A percentile compares a stretch with the other conserved stretches of the same genome.
These are phyloP conservation scores for Hypoxylon sp. DNA, from an alignment of 2,329 filamentous ascomycete genomes.

Conservation along the genomic window DNA sequence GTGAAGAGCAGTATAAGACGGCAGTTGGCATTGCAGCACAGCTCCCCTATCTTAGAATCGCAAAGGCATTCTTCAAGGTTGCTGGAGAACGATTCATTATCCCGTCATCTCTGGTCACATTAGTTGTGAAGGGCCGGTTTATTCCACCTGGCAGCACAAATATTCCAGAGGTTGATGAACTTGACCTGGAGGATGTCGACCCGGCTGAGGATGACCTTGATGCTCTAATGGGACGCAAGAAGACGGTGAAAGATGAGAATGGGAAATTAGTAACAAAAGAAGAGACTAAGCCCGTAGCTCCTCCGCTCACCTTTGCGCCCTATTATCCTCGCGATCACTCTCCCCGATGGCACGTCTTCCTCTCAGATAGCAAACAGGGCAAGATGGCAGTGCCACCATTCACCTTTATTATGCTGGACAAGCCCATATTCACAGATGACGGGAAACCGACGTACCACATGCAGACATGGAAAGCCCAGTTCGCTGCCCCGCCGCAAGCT, in stretches of 20 bases:
- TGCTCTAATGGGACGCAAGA: slow-evolving; percentile 82
- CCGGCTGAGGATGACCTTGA: slow-evolving; percentile 93
- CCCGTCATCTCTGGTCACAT: slow-evolving; percentile 89
- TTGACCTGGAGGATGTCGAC: slow-evolving; percentile 90
- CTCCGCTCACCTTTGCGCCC: slow-evolving; percentile 89
- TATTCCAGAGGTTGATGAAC: slow-evolving; percentile 79
- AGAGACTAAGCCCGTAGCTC: slow-evolving; percentile 75
- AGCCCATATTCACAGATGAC: slow-evolving; percentile 82
- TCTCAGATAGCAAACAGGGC: slow-evolving; percentile 92
- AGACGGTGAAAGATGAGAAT: slow-evolving; percentile 71
- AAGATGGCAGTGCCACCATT: slow-evolving; percentile 98
- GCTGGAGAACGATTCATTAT: slow-evolving; percentile 93
- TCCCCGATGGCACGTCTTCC: slow-evolving; percentile 93
- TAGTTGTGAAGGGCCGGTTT: slow-evolving; percentile 95
- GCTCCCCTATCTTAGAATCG: slow-evolving; percentile 84
- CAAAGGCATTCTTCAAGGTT: slow-evolving; percentile 98
- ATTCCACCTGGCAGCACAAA: slow-evolving; percentile 85
- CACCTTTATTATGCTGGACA: slow-evolving; percentile 92
- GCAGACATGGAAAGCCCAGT: slow-evolving; percentile 97
- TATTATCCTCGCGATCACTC: slow-evolving; percentile 91
- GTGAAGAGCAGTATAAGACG: slow-evolving; percentile 79
- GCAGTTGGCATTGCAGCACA: slow-evolving; percentile 84
- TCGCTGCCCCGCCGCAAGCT: slow-evolving; percentile 91
- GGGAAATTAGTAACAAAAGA: slow-evolving; percentile 67
- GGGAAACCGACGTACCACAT: slow-evolving; percentile 93